Evolutionary conservation across 2,329 filamentous ascomycete genomes (phyloP), one percentile per base, ranked within the genome.

Genomic region (Pestalotiopsis sp.): DNA sequence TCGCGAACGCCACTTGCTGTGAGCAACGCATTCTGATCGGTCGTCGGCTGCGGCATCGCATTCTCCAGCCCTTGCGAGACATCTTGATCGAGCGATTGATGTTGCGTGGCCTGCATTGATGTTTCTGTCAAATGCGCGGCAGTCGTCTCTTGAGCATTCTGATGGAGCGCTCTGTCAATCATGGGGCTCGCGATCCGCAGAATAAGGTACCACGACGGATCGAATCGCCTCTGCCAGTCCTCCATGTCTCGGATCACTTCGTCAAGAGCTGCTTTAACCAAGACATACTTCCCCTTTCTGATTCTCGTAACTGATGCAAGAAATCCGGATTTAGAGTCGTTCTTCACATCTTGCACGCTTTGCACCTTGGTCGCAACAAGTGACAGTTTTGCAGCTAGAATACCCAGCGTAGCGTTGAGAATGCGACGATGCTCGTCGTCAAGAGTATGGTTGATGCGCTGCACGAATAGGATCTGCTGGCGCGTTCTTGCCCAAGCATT

Each of bases 181-280:
- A 31, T 12, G 1, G 61, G 6, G 9, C 17, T 58, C 0, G 59
- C 27, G 11, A 68, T 68, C 13, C 23, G 63, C 23, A 68, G 4
- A 20, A 68, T 68, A 4, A 68, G 61, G 25, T 63, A 68, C 66
- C 66, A 68, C 5, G 39, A 56, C 2, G 66, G 66, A 9, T 68
- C 66, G 13, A 59, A 56, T 1, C 27, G 13, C 1, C 49, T 25
- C 13, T 68, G 66, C 66, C 66, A 68, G 0, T 17, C 20, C 20
- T 65, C 62, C 20, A 65, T 23, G 0, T 65, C 39, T 2, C 23
- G 36, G 13, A 65, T 49, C 9, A 13, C 13, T 3, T 49, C 62
- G 4, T 65, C 58, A 1, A 67, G 17, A 3, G 17, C 9, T 12
- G 7, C 23, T 25, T 67, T 61, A 1, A 52, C 45, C 9, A 67